Evolutionary conservation across 208 protist species (phyloP), one percentile per base, ranked within the genome.

Genomic region (Leishmania turanica): DNA sequence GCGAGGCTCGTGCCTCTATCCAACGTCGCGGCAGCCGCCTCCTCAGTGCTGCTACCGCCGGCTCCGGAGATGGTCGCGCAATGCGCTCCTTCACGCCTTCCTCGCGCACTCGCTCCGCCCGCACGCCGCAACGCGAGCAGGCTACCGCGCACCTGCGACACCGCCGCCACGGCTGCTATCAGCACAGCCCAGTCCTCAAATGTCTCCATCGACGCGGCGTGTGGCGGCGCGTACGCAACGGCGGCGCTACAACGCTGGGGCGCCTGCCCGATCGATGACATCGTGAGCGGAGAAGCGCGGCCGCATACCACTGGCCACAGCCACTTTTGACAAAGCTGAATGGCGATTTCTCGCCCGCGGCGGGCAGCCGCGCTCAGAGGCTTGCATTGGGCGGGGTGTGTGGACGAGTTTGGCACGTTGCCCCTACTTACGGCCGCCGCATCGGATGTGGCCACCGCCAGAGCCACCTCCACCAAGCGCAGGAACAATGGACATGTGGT

Each of bases 391-490:
- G 24, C n/a, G 24, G 19, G 15, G 15, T 47, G 5, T 17, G 45
- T 27, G 4, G 53, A 45, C 11, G 37, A 31, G 15, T 8, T 6
- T 21, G 24, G 31, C 45, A 19, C 40, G 27, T n/a, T 31, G 51
- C 31, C 51, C 9, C 2, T 34, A 37, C 8, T 11, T 70, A 31
- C 27, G 31, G 72, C 45, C 49, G 51, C 53, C 9, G 72, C 24
- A 19, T 70, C 60, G 11, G 73, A 27, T 6, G 68, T 70, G 8
- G 65, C 66, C 19, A 76, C 42, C 51, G 65, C 7, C 7, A 90
- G 24, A 1, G 89, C 88, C 21, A 92, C 86, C 81, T 90, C 82
- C 31, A 95, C 5, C 27, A 95, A 77, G 4, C 90, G 89, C 24
- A 84, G 66, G 54, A 93, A 85, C 11, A 95, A 77, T 0, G 91